Conservation (phyloP, 306 rosid species). For the Inga oerstediana region DNA sequence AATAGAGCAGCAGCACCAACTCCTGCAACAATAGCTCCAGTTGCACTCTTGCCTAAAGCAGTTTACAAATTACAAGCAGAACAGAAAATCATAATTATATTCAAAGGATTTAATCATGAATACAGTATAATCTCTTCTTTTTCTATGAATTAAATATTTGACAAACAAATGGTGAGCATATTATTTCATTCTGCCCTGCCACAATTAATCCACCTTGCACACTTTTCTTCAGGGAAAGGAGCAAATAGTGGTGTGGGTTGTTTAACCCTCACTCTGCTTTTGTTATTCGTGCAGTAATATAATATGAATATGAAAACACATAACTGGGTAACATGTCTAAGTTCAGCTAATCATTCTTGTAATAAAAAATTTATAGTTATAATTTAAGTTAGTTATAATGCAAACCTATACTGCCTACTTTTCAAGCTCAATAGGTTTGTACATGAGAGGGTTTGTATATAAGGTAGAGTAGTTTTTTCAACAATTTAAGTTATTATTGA, state of each 20-base stretch:
- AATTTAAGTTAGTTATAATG: not conserved
- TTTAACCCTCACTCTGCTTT: not conserved
- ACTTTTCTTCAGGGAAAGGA: not conserved
- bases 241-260: not conserved
- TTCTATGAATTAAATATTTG: not conserved
- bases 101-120: not conserved
- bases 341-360: not conserved
- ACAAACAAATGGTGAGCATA: not conserved
- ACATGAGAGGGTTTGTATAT: too few relatives aligned
- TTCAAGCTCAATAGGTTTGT: slow-evolving; percentile 9
- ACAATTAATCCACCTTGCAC: too few relatives aligned
- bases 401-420: not conserved
- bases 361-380: not conserved
- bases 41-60: slow-evolving; percentile 46
- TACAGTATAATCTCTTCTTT: not conserved
- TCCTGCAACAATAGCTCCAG: slow-evolving; percentile 81
- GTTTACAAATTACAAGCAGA: not conserved
- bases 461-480: not conserved
- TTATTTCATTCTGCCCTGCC: too few relatives aligned
- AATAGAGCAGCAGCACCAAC: slow-evolving; percentile 76
- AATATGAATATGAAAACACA: not conserved
- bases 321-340: not conserved
- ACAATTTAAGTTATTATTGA: not conserved
- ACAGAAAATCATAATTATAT: not conserved
- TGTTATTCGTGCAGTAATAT: not conserved